Conservation (phyloP, 257 asterid species). For the Salvia splendens region DNA sequence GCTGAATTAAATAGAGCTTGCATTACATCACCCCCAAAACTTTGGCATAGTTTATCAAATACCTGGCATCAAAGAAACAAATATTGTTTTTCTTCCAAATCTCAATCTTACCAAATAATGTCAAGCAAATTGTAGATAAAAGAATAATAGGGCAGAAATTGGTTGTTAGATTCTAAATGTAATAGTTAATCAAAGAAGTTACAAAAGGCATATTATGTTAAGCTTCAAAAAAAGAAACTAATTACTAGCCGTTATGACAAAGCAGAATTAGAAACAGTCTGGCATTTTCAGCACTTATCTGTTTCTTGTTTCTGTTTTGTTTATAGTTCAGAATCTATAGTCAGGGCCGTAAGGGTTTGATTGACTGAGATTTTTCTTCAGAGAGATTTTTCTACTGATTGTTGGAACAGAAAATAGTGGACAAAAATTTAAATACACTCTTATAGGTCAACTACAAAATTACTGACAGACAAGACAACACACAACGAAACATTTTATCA, state of each 20-base stretch:
- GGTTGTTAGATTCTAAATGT: not conserved
- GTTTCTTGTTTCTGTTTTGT: not conserved
- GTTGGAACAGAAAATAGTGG: not conserved
- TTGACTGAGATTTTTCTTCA: not conserved
- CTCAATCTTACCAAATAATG: not conserved
- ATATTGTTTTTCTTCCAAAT: not conserved
- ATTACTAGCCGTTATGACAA: not conserved
- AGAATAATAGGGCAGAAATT: conserved; percentile 3
- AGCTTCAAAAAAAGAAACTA: not conserved
- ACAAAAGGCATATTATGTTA: not conserved
- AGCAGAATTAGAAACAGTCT: not conserved
- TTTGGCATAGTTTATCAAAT: conserved; percentile 94
- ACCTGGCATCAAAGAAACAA: conserved; percentile 56
- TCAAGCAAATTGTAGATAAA: conserved; percentile 19
- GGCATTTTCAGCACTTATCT: not conserved
- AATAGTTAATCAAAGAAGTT: conserved; percentile 15
- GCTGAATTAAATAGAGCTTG: conserved; percentile 87
- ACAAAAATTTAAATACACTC: not conserved
- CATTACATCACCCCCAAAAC: conserved; percentile 95
- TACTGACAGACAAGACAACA: not conserved
- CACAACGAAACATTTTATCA: not conserved
- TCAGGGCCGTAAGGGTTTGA: not conserved
- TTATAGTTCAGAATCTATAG: conserved; percentile 1
- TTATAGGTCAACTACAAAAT: conserved; percentile 9
- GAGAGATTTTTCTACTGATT: too few species aligned